Base-by-base conservation (phyloP, 805 yeast genomes). In the Yarrowia divulgata region DNA sequence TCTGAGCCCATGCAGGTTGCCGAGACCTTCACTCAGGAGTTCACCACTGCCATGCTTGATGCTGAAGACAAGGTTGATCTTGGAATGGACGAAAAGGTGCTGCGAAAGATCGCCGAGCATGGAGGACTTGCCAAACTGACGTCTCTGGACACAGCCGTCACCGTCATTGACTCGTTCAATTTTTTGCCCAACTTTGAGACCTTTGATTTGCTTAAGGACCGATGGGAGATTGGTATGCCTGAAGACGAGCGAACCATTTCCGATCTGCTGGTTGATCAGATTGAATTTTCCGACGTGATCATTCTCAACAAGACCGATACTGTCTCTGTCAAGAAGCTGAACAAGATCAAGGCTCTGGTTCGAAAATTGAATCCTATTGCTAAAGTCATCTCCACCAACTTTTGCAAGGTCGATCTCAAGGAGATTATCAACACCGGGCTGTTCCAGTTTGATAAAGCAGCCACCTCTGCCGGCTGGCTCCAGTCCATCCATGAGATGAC, bases 1-100 rank as follows among this genome's bases (percentile, higher is more conserved):
- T 79, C 83, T 23, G 85, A 83, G 72, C 85, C 85, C 37, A 81
- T 82, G 84, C 84, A 82, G 71, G 84, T 83, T 18, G 85, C 85
- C 0, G 85, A 83, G 71, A 83, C 85, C 3, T 83, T 83, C 70
- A 79, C 84, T 6, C 75, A 76, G 13, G 84, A 83, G 69, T 83
- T 82, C 70, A 75, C 83, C 7, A 76, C 78, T 18, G 72, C 78
- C 48, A 71, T 81, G 68, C 71, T 81, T 14, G 77, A 78, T 29
- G 74, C 71, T 6, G 69, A 72, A 18, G 43, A 50, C 19, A 54
- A 66, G 34, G 23, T 16, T 3, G 69, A 66, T n/a, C 18, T 66
- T 40, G 62, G 60, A 3, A 66, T 52, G 14, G 74, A 74, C 8
- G 77, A 74, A 29, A 72, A 68, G 45, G 46, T 71, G 42, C 46